Evolutionary conservation across 768 basidiomycete genomes (phyloP).

Genomic region (Infundibulicybe gibba): DNA sequence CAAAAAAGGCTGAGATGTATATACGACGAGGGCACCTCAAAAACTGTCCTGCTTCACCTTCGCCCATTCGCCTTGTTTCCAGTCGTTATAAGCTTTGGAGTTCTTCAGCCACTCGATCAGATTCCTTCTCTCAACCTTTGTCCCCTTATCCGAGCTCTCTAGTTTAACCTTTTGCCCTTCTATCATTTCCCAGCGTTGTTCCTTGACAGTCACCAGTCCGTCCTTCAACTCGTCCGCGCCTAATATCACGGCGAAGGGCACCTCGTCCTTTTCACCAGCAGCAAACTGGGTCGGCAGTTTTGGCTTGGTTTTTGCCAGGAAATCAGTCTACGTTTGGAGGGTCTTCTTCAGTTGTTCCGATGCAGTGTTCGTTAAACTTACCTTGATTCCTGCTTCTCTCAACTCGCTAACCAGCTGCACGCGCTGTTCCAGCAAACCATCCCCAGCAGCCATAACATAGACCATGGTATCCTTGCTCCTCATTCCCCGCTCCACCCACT

Average conservation of each 20-base stretch:
- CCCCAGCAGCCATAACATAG: constrained; percentile 89
- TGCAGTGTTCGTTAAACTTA: constrained; percentile 22
- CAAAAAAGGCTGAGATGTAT: too few relatives aligned
- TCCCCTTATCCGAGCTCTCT: constrained; percentile 60
- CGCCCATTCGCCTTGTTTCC: constrained; percentile 28
- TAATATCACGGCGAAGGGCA: constrained; percentile 91
- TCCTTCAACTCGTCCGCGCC: constrained; percentile 81
- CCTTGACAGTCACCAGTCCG: constrained; percentile 87
- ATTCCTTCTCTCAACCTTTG: constrained; percentile 57
- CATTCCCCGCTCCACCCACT: constrained; percentile 75
- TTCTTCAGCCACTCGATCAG: constrained; percentile 62
- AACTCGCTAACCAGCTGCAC: constrained; percentile 77
- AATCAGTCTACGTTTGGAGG: constrained; percentile 64
- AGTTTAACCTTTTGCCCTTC: constrained; percentile 72
- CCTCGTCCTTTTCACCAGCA: constrained; percentile 86
- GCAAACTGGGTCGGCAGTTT: constrained; percentile 87
- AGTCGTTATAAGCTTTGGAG: constrained; percentile 40
- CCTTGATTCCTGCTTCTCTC: constrained; percentile 86
- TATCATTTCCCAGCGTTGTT: constrained; percentile 79
- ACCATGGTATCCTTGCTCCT: constrained; percentile 90
- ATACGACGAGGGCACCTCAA: too few relatives aligned
- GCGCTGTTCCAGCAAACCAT: constrained; percentile 83
- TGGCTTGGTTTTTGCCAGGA: constrained; percentile 89
- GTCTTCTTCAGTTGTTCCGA: constrained; percentile 4
- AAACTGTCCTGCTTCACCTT: constrained; percentile 1